A percentile compares a stretch with the other conserved stretches of the same genome.
Conservation (phyloP, 192 early-diverging fungal genomes). For the Geosiphon pyriformis region DNA sequence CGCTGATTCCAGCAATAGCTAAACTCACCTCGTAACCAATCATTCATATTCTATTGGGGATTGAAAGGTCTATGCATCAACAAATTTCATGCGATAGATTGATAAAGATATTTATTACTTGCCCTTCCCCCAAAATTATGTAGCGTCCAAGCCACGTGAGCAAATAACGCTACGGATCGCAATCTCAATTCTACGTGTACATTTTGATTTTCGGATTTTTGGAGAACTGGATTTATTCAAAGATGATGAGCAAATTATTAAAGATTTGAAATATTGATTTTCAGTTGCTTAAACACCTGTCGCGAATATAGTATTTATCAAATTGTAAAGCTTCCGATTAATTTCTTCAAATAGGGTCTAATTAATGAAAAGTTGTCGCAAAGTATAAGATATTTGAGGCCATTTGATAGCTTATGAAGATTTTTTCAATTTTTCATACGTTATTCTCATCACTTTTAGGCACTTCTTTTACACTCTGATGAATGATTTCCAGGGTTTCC, state of each 20-base stretch:
- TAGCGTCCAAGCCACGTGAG: neutral
- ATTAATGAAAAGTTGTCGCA: neutral
- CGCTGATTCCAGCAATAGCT: neutral
- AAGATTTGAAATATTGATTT: neutral
- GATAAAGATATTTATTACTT: too few relatives aligned
- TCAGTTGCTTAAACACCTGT: neutral
- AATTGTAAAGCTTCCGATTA: neutral
- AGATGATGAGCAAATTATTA: neutral
- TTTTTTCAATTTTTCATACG: neutral
- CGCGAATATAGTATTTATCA: neutral
- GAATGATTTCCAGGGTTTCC: neutral
- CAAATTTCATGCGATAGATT: too few relatives aligned
- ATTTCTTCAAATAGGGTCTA: neutral
- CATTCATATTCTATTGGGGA: neutral
- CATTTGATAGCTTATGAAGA: too few relatives aligned
- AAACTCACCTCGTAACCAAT: neutral
- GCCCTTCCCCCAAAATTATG: too few relatives aligned
- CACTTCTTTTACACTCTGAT: neutral
- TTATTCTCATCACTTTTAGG: neutral
- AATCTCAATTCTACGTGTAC: neutral
- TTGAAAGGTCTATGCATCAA: neutral
- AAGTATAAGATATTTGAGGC: too few relatives aligned
- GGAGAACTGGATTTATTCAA: neutral
- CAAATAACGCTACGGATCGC: neutral
- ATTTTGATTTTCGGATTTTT: neutral